These are phyloP conservation scores for Papilionanthe hybrid DNA, from an alignment of 116 monocot genomes.

Conservation along the genomic window DNA sequence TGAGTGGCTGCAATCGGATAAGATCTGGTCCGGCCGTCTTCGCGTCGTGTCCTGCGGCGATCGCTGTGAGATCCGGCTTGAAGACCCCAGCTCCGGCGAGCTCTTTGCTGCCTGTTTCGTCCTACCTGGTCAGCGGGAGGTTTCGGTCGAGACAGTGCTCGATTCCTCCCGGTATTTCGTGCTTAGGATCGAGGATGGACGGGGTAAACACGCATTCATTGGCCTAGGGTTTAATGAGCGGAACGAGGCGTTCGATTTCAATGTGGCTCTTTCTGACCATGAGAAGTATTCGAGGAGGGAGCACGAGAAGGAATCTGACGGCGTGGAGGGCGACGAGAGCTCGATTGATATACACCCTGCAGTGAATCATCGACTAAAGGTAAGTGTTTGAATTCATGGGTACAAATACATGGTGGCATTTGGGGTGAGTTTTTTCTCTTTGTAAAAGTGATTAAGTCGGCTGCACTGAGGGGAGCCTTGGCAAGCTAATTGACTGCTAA, in stretches of 20 bases:
- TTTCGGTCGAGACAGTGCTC: constrained; percentile 81
- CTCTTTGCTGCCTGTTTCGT: constrained; percentile 92
- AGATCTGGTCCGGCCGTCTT: constrained; percentile 96
- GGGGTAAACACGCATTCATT: constrained; percentile 89
- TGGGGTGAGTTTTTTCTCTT: not conserved
- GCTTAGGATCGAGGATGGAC: constrained; percentile 85
- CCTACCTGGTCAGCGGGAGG: constrained; percentile 58
- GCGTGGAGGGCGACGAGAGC: constrained; percentile 23
- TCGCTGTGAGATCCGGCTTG: constrained; percentile 92
- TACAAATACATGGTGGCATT: not conserved
- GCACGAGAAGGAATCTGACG: constrained; percentile 44
- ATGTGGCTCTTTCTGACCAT: constrained; percentile 89
- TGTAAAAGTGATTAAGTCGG: not conserved
- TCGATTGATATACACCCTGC: constrained; percentile 87
- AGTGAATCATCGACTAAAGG: constrained; percentile 90
- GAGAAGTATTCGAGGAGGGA: constrained; percentile 88
- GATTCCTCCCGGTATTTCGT: constrained; percentile 95
- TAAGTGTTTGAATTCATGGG: constrained; percentile 7
- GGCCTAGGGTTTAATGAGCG: constrained; percentile 92
- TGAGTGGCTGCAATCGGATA: constrained; percentile 95
- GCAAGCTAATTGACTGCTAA: no score
- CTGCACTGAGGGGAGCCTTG: not conserved
- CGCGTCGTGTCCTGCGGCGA: constrained; percentile 87
- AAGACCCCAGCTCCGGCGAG: constrained; percentile 85
- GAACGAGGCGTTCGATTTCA: constrained; percentile 96